A percentile compares a stretch with the other conserved stretches of the same genome.
These are phyloP conservation scores for Vigna radiata DNA, from an alignment of 306 rosid genomes.

Conservation along the genomic window DNA sequence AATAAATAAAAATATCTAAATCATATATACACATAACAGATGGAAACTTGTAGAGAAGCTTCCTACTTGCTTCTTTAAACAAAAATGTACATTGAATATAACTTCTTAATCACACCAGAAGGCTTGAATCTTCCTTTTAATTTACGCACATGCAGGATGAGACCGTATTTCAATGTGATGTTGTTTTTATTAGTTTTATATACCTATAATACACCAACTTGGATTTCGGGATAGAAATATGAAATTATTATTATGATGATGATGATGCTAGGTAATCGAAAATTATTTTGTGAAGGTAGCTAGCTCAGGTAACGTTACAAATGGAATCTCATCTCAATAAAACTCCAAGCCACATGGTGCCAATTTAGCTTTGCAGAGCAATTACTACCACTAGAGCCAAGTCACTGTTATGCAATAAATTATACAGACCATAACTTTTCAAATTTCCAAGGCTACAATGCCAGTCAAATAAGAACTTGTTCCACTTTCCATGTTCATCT, in stretches of 20 bases:
- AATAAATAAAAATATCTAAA: no score
- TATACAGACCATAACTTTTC: constrained; percentile 38
- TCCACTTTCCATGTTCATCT: constrained; percentile 36
- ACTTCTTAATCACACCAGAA: background rate
- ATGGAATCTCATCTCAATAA: constrained; percentile 49
- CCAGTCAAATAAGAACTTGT: constrained; percentile 37
- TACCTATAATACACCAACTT: constrained; percentile 9
- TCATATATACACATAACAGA: background rate
- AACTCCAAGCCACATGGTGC: constrained; percentile 48
- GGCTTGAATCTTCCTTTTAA: constrained; percentile 29
- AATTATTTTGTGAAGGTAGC: background rate
- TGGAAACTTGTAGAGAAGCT: constrained; percentile 12
- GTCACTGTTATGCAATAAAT: constrained; percentile 42
- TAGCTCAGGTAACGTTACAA: constrained; percentile 33
- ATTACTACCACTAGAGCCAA: constrained; percentile 31
- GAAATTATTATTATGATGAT: background rate
- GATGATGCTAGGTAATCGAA: background rate
- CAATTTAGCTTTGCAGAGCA: constrained; percentile 52
- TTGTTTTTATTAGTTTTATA: background rate
- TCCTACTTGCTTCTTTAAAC: constrained; percentile 19
- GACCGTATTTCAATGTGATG: background rate
- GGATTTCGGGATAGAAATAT: constrained; percentile 24
- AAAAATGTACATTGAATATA: constrained; percentile 39
- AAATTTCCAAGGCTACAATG: constrained; percentile 43
- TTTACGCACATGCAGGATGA: constrained; percentile 36